Conservation (phyloP, 768 basidiomycete species). For the Tricholoma sp. region DNA sequence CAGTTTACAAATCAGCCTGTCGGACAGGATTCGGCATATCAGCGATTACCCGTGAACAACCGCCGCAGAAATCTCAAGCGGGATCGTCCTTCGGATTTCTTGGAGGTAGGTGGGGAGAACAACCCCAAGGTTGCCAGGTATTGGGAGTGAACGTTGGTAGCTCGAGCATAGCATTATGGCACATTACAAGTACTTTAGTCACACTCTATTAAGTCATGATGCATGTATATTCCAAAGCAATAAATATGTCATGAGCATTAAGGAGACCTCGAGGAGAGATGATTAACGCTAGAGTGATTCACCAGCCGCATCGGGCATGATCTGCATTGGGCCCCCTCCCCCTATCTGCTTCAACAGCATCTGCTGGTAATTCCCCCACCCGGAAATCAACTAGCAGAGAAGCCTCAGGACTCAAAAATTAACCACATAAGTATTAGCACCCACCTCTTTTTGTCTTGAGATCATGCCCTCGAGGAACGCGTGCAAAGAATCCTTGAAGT, state of each 20-base stretch:
- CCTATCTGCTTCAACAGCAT: conserved; percentile 40
- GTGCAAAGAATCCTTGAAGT: conserved; percentile 84
- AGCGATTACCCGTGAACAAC: conserved; percentile 77
- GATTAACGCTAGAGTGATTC: background rate
- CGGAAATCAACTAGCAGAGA: conserved; percentile 52
- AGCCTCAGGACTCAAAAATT: background rate
- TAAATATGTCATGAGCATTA: conserved; percentile 2
- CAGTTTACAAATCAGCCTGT: conserved; percentile 57
- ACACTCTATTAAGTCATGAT: background rate
- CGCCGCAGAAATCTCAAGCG: conserved; percentile 73
- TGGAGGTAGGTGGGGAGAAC: conserved; percentile 63
- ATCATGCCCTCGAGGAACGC: conserved; percentile 87
- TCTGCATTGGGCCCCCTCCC: conserved; percentile 13
- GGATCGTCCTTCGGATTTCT: conserved; percentile 79
- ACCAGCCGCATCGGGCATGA: conserved; percentile 7
- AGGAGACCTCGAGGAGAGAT: background rate
- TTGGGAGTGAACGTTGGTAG: conserved; percentile 54
- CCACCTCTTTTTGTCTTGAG: conserved; percentile 71
- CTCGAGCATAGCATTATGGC: background rate
- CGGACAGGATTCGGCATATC: conserved; percentile 80
- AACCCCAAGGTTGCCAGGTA: conserved; percentile 61
- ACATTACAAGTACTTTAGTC: background rate
- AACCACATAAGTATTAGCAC: conserved; percentile 10
- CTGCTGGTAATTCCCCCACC: conserved; percentile 83
- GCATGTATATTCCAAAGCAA: conserved; percentile 7